A percentile compares a stretch with the other conserved stretches of the same genome.
phyloP scores from a whole-genome alignment of 352 stramenopile species.

The Pythium monospermum region DNA sequence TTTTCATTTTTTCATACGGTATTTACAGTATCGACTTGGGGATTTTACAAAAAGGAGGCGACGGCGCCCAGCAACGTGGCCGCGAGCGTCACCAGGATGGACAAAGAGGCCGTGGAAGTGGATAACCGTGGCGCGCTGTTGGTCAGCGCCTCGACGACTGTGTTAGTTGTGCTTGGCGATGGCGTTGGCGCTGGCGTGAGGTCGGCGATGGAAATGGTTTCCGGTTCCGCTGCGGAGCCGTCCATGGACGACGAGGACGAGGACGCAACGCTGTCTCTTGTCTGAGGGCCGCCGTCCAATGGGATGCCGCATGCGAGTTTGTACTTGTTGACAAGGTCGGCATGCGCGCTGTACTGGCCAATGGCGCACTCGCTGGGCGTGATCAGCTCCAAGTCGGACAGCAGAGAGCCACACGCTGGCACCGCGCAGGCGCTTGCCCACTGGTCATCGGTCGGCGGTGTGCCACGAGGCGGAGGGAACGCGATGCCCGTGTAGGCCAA shows the following conservation, averaged over 20 bases:
- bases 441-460: background rate
- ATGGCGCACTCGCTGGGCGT: conserved; percentile 16
- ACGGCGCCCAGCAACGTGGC: conserved; percentile 11
- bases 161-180: conserved; percentile 1
- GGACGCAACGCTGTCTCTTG: background rate
- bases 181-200: background rate
- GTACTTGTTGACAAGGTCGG: conserved; percentile 17
- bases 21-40: no score
- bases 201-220: background rate
- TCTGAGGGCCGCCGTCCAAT: background rate
- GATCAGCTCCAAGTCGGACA: conserved; percentile 4
- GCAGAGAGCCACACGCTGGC: conserved; percentile 11
- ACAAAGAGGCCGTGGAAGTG: background rate
- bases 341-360: conserved; percentile 9
- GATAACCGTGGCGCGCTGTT: conserved; percentile 8
- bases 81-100: conserved; percentile 4
- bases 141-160: conserved; percentile 16
- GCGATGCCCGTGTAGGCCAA: conserved; percentile 12
- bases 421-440: conserved; percentile 13
- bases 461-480: conserved; percentile 10
- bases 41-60: no score
- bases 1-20: no score
- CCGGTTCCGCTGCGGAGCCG: background rate
- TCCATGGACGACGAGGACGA: background rate
- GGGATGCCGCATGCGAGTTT: conserved; percentile 10